Evolutionary conservation across 495 filamentous ascomycete species (phyloP).

Genomic region (Chaetomium tenue): DNA sequence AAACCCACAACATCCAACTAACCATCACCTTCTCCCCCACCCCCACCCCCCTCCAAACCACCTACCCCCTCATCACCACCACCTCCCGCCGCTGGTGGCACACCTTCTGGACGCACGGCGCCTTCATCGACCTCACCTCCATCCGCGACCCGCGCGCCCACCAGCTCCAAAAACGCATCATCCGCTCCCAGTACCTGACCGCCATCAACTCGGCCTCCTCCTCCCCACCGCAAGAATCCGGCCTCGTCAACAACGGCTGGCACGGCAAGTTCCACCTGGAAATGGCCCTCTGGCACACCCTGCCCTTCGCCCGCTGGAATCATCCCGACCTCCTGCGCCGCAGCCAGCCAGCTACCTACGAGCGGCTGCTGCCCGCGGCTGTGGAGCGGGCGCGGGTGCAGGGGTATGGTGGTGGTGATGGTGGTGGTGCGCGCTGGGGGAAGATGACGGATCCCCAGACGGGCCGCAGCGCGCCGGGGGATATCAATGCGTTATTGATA

Average conservation of each 20-base stretch:
- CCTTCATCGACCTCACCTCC: slow-evolving; percentile 48
- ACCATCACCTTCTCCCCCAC: slow-evolving; percentile 38
- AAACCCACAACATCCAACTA: slow-evolving; percentile 30
- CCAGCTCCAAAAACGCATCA: slow-evolving; percentile 51
- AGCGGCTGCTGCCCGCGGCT: slow-evolving; percentile 47
- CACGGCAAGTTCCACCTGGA: slow-evolving; percentile 56
- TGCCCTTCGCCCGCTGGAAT: slow-evolving; percentile 55
- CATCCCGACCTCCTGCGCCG: slow-evolving; percentile 48
- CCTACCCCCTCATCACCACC: slow-evolving; percentile 6
- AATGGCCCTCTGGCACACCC: slow-evolving; percentile 55
- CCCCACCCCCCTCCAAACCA: neutral
- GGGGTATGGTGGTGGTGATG: slow-evolving; percentile 53
- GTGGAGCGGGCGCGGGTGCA: slow-evolving; percentile 46
- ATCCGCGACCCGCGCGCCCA: slow-evolving; percentile 39
- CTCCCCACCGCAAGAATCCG: slow-evolving; percentile 44
- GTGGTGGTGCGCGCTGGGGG: slow-evolving; percentile 53
- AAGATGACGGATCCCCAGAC: slow-evolving; percentile 58
- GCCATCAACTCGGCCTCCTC: slow-evolving; percentile 48
- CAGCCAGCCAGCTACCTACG: slow-evolving; percentile 48
- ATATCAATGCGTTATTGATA: slow-evolving; percentile 55
- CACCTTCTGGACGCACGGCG: slow-evolving; percentile 46
- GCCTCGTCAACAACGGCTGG: slow-evolving; percentile 56
- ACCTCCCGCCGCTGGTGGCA: slow-evolving; percentile 40
- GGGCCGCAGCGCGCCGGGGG: slow-evolving; percentile 54
- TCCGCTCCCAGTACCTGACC: slow-evolving; percentile 51